A percentile compares a stretch with the other conserved stretches of the same genome.
These are phyloP conservation scores for Aspergillus sclerotialis DNA, from an alignment of 2,329 filamentous ascomycete species.

Conservation along the genomic window DNA sequence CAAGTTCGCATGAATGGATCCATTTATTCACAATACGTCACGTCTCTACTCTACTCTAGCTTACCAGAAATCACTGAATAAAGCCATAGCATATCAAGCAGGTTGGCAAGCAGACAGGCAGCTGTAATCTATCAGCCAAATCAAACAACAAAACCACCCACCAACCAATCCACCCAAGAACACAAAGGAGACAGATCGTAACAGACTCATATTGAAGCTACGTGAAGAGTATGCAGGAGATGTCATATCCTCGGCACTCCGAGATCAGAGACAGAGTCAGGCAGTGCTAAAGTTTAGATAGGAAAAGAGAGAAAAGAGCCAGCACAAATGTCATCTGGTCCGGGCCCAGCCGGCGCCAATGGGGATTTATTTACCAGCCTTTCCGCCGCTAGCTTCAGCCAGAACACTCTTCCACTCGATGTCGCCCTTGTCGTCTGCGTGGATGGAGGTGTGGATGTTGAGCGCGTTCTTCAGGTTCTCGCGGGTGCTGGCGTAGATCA, in stretches of 20 bases:
- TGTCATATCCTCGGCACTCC: conserved; percentile 18
- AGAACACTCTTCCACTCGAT: conserved; percentile 37
- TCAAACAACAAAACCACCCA: too few species aligned
- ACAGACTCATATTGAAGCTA: conserved; percentile 33
- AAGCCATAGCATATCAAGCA: conserved; percentile 10
- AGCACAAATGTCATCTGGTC: conserved; percentile 20
- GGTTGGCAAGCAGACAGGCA: background rate
- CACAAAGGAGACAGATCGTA: conserved; percentile 24
- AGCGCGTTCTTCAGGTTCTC: conserved; percentile 44
- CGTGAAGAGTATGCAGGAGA: conserved; percentile 25
- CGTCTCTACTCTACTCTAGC: conserved; percentile 15
- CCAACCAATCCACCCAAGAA: too few species aligned
- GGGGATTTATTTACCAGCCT: conserved; percentile 32
- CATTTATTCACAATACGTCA: too few species aligned
- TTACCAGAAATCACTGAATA: conserved; percentile 12
- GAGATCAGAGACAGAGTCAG: conserved; percentile 9
- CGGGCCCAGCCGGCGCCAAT: conserved; percentile 29
- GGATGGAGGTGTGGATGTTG: conserved; percentile 34
- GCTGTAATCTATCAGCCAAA: background rate
- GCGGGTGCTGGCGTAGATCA: conserved; percentile 46
- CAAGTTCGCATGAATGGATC: too few species aligned
- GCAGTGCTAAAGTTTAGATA: conserved; percentile 7
- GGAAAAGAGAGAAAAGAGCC: conserved; percentile 8
- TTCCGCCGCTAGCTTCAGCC: conserved; percentile 34
- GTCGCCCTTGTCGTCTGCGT: conserved; percentile 35